phyloP scores from a whole-genome alignment of 805 yeast genomes.

The Danielozyma ontarioensis region DNA sequence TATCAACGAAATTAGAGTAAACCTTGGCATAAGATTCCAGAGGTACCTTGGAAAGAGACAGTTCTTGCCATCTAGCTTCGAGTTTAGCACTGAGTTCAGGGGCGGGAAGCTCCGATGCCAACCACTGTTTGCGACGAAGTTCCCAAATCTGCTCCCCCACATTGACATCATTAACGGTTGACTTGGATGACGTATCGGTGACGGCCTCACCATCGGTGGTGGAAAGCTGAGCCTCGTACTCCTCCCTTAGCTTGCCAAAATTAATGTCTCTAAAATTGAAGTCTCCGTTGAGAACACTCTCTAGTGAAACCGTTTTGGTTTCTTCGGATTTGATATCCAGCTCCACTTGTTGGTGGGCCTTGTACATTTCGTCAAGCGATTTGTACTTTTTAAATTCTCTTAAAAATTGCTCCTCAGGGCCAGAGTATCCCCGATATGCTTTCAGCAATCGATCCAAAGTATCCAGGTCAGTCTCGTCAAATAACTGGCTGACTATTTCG shows the following conservation, averaged over 20 bases:
- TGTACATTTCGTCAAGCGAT: slow-evolving; percentile 28
- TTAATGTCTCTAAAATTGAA: slow-evolving; percentile 16
- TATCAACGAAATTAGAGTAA: slow-evolving; percentile 65
- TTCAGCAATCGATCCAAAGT: slow-evolving; percentile 17
- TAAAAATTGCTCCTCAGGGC: slow-evolving; percentile 28
- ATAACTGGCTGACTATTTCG: slow-evolving; percentile 47
- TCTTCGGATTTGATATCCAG: background rate
- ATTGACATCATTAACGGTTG: slow-evolving; percentile 9
- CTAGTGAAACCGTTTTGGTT: background rate
- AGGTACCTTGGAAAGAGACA: slow-evolving; percentile 33
- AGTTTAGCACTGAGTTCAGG: slow-evolving; percentile 4
- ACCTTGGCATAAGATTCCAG: slow-evolving; percentile 53
- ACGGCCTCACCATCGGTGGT: slow-evolving; percentile 1
- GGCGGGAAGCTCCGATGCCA: slow-evolving; percentile 19
- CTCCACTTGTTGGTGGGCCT: slow-evolving; percentile 10
- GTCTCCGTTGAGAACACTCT: background rate
- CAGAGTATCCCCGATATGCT: slow-evolving; percentile 14
- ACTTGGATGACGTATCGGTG: slow-evolving; percentile 1
- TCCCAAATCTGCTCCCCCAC: slow-evolving; percentile 67
- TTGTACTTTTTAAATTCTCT: slow-evolving; percentile 25
- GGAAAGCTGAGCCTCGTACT: slow-evolving; percentile 21
- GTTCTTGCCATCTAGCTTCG: slow-evolving; percentile 7
- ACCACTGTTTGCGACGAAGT: slow-evolving; percentile 65
- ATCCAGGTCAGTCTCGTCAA: slow-evolving; percentile 33
- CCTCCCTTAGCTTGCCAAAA: slow-evolving; percentile 22